A percentile compares a stretch with the other conserved stretches of the same genome.
Evolutionary conservation across 306 rosid genomes (phyloP).

Genomic region (Benincasa hispida): DNA sequence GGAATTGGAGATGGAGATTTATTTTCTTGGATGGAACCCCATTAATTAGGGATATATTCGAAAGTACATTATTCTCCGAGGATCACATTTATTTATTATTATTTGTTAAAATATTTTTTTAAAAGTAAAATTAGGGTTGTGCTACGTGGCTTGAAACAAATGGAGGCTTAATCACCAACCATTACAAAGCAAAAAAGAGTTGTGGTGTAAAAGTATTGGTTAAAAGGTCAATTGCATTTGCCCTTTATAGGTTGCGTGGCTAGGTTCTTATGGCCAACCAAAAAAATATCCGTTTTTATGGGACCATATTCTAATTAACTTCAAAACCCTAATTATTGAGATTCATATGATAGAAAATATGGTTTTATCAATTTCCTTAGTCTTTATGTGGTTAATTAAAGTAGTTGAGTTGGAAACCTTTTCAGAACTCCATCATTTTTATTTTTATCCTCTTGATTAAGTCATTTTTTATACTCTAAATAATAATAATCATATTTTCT

Average conservation of each 20-base stretch:
- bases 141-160: background rate
- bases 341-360: background rate
- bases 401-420: background rate
- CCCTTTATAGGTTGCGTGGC: background rate
- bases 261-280: background rate
- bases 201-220: background rate
- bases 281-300: background rate
- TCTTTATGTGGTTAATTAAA: background rate
- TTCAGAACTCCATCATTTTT: background rate
- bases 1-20: too few relatives aligned
- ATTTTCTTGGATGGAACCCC: too few relatives aligned
- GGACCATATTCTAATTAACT: background rate
- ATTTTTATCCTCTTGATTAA: background rate
- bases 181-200: background rate
- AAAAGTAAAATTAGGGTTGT: background rate
- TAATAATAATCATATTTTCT: background rate
- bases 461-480: background rate
- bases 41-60: too few relatives aligned
- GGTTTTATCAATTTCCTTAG: background rate
- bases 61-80: too few relatives aligned
- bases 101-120: too few relatives aligned
- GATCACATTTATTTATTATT: too few relatives aligned
- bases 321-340: background rate
- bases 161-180: background rate
- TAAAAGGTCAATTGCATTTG: background rate